Conservation (phyloP, 148 eudicot genomes). For the Persicaria tinctoria region DNA sequence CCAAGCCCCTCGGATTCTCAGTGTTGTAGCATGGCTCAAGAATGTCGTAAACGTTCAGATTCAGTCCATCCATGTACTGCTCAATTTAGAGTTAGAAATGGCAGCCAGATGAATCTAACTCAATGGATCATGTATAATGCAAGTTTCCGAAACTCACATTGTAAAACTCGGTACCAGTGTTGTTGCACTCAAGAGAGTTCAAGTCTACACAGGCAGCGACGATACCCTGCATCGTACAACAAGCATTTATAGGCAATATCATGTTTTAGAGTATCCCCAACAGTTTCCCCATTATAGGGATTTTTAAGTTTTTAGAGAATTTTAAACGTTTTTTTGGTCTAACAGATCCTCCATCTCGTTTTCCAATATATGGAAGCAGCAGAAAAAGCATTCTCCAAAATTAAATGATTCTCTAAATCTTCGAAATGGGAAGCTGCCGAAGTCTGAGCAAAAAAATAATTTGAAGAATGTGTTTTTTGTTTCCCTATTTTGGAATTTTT, state of each 20-base stretch:
- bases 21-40: constrained; percentile 17
- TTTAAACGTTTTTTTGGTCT: too few species aligned
- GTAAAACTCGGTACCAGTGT: neutral
- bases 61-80: constrained; percentile 15
- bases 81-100: neutral
- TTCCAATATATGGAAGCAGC: too few species aligned
- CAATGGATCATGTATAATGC: neutral
- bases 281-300: too few species aligned
- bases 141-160: neutral
- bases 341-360: too few species aligned
- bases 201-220: neutral
- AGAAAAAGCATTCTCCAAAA: too few species aligned
- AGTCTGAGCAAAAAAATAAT: too few species aligned
- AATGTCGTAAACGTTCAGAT: constrained; percentile 17
- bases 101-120: neutral
- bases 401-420: too few species aligned
- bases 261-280: too few species aligned
- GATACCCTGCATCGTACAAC: neutral
- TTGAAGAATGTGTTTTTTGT: too few species aligned
- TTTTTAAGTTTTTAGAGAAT: too few species aligned
- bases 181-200: neutral
- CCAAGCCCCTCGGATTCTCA: neutral
- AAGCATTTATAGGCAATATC: neutral
- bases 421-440: too few species aligned
- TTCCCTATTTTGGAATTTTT: too few species aligned